Conservation (phyloP, 495 filamentous ascomycete genomes). For the Neurospora sp. region DNA sequence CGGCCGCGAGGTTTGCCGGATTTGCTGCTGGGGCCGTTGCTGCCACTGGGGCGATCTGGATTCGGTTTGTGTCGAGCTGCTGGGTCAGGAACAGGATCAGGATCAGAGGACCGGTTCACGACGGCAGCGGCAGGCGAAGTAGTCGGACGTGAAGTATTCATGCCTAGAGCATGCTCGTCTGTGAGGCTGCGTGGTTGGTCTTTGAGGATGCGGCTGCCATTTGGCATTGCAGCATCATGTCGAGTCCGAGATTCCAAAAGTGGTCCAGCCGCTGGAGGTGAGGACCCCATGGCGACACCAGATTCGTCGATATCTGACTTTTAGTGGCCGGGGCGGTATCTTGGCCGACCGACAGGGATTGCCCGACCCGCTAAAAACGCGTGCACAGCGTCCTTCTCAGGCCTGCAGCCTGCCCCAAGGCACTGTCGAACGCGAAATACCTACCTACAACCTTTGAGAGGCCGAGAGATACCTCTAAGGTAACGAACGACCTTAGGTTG, state of each 20-base stretch:
- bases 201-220: slow-evolving; percentile 21
- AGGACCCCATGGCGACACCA: slow-evolving; percentile 21
- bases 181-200: slow-evolving; percentile 17
- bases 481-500: background rate
- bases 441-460: too few relatives aligned
- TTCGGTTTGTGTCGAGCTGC: slow-evolving; percentile 1
- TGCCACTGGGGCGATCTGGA: background rate
- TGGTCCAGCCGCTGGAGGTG: slow-evolving; percentile 9
- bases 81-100: background rate
- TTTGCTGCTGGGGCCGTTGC: slow-evolving; percentile 1
- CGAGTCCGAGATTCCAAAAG: slow-evolving; percentile 11
- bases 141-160: slow-evolving; percentile 28
- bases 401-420: background rate
- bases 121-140: slow-evolving; percentile 21
- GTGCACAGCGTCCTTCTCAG: background rate
- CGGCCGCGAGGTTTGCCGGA: slow-evolving; percentile 12
- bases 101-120: slow-evolving; percentile 18
- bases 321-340: slow-evolving; percentile 28
- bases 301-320: slow-evolving; percentile 25
- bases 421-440: background rate
- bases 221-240: slow-evolving; percentile 24
- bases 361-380: background rate
- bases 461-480: background rate
- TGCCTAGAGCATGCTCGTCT: slow-evolving; percentile 24
- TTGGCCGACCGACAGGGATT: slow-evolving; percentile 28